Base-by-base conservation (phyloP, 306 rosid species). In the Hippophae rhamnoides region DNA sequence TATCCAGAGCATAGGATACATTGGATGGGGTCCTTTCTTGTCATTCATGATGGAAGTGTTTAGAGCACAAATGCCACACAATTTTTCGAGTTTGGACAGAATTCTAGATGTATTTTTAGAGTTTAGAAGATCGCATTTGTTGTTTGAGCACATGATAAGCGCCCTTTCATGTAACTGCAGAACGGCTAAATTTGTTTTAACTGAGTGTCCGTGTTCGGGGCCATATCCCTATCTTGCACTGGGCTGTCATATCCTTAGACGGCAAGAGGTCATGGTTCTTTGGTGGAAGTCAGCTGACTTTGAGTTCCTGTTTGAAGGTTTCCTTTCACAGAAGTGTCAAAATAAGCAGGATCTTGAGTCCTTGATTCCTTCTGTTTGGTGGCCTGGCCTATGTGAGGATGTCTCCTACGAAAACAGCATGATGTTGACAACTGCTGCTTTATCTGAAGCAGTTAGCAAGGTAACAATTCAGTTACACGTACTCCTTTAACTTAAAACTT, bases 261-360 rank as follows among this genome's bases (percentile, higher is more conserved):
- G 85, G 47, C 84, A 92, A 70, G 82, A 83, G 69, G 80, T 92
- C 58, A 83, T 92, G 99, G 88, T 83, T 69, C 94, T 88, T 66
- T 88, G 95, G 97, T 92, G 99, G 95, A 92, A 80, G 71, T 92
- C 90, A 52, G 72, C 80, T 40, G 85, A 86, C 80, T 92, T 92
- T 72, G 95, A 88, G 66, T 82, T 82, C 48, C 75, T 84, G 68
- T 92, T 86, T 64, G 95, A 92, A 82, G 96, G 97, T 23, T 92
- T 88, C 73, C 79, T 92, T 56, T 88, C 96, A 41, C 93, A 60
- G 66, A 92, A 92, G 81, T 64, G 72, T 68, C 95, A 93, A 60
- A 92, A 86, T 77, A 92, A 84, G 71, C 82, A 86, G 68, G 99
- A 92, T 72, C 97, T 92, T 64, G 99, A 92, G 73, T 78, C 74